Conservation (phyloP, 2,329 filamentous ascomycete genomes). For the Talaromyces sp. region DNA sequence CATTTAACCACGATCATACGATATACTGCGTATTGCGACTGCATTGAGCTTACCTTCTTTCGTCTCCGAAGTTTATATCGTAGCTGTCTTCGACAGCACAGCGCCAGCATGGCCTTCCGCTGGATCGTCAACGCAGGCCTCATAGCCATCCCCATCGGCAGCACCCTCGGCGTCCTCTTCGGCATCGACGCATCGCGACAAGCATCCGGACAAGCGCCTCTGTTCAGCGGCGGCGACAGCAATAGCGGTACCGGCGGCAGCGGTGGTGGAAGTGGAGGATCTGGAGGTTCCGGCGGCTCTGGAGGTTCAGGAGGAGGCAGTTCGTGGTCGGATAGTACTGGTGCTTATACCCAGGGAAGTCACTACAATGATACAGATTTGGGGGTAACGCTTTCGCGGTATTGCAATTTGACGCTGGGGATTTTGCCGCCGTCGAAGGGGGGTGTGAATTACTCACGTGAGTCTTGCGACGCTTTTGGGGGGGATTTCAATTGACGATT, state of each 20-base stretch:
- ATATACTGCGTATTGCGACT: neutral
- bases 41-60: neutral
- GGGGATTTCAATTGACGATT: neutral
- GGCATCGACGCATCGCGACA: conserved; percentile 49
- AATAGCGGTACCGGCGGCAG: conserved; percentile 21
- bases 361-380: conserved; percentile 35
- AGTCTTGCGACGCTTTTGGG: conserved; percentile 28
- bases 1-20: neutral
- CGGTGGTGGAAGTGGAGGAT: conserved; percentile 21
- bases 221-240: conserved; percentile 39
- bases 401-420: conserved; percentile 49
- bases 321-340: conserved; percentile 16
- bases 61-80: neutral
- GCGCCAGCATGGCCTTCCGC: conserved; percentile 32
- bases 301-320: neutral
- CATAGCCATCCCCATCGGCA: conserved; percentile 51
- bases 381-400: conserved; percentile 29
- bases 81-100: neutral
- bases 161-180: conserved; percentile 52
- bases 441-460: conserved; percentile 48
- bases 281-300: neutral
- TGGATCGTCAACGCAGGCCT: conserved; percentile 54
- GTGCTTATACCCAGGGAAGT: conserved; percentile 10
- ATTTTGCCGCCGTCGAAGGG: conserved; percentile 47
- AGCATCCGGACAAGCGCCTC: conserved; percentile 45